phyloP scores from a whole-genome alignment of 2,329 filamentous ascomycete genomes.

The Epichloe brachyelytri region DNA sequence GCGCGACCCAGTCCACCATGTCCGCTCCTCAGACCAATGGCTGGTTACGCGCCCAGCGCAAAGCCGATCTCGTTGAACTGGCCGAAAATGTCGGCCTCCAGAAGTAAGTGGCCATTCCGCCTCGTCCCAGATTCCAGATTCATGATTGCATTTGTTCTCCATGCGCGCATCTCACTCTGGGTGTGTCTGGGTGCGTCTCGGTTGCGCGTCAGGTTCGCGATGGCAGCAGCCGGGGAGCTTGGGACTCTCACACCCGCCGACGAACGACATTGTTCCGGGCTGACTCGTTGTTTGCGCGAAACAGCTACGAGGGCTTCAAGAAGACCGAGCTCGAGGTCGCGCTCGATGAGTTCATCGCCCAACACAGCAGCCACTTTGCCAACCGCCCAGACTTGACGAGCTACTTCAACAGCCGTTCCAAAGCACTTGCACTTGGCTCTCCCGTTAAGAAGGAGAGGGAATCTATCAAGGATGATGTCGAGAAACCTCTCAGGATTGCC shows the following conservation, averaged over 20 bases:
- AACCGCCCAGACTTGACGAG: conserved; percentile 51
- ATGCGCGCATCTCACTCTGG: neutral
- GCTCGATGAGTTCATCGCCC: conserved; percentile 60
- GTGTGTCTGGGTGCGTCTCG: neutral
- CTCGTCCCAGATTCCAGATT: conserved; percentile 2
- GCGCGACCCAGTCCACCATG: conserved; percentile 9
- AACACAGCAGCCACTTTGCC: conserved; percentile 53
- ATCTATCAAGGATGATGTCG: conserved; percentile 22
- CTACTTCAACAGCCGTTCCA: conserved; percentile 61
- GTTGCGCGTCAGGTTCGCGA: conserved; percentile 4
- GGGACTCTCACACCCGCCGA: neutral
- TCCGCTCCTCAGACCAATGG: conserved; percentile 34
- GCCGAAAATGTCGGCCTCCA: conserved; percentile 58
- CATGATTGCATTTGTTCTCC: neutral
- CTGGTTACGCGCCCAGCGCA: conserved; percentile 73
- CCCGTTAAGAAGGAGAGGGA: conserved; percentile 46
- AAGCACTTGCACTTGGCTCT: conserved; percentile 40
- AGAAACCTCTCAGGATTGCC: conserved; percentile 29
- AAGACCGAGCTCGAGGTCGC: conserved; percentile 68
- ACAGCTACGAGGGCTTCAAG: conserved; percentile 55
- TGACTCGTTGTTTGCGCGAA: neutral
- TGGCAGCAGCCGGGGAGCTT: neutral
- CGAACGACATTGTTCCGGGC: neutral
- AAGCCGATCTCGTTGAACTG: conserved; percentile 63
- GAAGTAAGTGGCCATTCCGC: conserved; percentile 44